Evolutionary conservation across 148 eudicot genomes (phyloP).

Genomic region (Camellia sinensis): DNA sequence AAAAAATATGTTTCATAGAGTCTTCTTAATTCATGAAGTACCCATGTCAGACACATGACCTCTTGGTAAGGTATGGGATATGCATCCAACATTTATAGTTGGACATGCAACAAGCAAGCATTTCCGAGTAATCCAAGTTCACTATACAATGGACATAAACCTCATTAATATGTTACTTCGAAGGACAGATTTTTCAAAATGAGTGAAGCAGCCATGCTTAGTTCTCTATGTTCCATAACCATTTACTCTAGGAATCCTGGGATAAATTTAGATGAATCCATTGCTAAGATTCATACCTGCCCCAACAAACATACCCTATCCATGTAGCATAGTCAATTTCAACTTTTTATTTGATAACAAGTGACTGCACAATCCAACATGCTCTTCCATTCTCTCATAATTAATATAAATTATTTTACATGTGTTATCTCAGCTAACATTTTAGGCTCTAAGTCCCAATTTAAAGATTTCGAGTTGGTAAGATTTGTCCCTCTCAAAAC

Average conservation of each 20-base stretch:
- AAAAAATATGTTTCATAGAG: neutral
- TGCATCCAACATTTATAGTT: neutral
- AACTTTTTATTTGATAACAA: neutral
- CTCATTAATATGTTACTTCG: neutral
- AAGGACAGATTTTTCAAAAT: neutral
- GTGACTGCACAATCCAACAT: neutral
- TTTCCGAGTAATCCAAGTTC: neutral
- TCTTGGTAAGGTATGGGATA: neutral
- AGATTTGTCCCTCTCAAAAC: neutral
- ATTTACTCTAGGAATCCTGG: no score
- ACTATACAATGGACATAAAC: neutral
- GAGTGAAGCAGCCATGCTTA: neutral
- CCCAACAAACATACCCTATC: neutral
- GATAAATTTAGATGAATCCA: no score
- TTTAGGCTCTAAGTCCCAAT: neutral
- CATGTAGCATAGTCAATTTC: neutral
- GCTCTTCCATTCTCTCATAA: neutral
- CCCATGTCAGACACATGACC: neutral
- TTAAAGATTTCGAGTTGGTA: neutral
- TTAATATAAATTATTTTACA: neutral
- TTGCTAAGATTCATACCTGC: no score
- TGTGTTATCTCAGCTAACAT: neutral
- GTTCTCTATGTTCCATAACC: neutral
- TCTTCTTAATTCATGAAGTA: neutral
- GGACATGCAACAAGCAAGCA: neutral